Conservation (phyloP, 2,329 filamentous ascomycete genomes). For the Colletotrichum sp. region DNA sequence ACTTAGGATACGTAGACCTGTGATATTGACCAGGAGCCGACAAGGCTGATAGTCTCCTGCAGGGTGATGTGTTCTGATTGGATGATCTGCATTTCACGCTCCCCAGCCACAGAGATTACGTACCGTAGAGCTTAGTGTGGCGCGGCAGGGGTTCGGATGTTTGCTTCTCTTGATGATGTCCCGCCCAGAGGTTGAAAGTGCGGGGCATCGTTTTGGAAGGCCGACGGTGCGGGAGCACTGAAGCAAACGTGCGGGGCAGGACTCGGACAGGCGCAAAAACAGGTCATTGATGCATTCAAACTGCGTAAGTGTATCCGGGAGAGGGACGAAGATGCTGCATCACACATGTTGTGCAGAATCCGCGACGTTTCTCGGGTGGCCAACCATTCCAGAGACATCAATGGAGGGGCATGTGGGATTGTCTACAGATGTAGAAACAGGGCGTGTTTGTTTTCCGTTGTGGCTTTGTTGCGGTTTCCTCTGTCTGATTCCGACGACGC, state of each 20-base stretch:
- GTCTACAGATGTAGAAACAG: not conserved
- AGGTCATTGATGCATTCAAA: not conserved
- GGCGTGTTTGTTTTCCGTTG: not conserved
- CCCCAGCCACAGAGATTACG: not conserved
- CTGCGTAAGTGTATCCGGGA: not conserved
- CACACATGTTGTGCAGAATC: slow-evolving; percentile 13
- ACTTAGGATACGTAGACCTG: slow-evolving; percentile 1
- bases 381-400: not conserved
- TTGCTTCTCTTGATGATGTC: not conserved
- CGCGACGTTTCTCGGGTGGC: not conserved
- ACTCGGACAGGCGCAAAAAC: not conserved
- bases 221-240: not conserved
- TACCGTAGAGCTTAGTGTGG: not conserved
- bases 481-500: not conserved
- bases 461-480: not conserved
- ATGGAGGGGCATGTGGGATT: not conserved
- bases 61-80: slow-evolving; percentile 9
- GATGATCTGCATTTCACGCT: not conserved
- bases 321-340: not conserved
- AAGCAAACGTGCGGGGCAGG: slow-evolving; percentile 19
- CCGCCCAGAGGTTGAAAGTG: not conserved
- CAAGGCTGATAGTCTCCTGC: slow-evolving; percentile 6
- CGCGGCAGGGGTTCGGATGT: slow-evolving; percentile 1
- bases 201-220: slow-evolving; percentile 7
- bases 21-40: not conserved